Conservation (phyloP, 1,284 basidiomycete genomes). For the Boletus smithii region DNA sequence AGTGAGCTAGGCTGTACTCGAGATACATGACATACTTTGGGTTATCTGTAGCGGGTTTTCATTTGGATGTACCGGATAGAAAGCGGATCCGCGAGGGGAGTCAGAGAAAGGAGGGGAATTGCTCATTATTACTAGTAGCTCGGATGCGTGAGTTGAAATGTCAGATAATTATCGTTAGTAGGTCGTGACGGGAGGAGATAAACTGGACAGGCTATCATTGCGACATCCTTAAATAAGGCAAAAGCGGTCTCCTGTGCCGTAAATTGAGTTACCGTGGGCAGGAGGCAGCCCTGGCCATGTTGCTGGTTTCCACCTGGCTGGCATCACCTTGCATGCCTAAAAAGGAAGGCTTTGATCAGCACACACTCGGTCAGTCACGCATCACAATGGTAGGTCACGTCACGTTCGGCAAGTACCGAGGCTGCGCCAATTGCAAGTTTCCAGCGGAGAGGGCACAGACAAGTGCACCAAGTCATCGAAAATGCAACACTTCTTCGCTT, state of each 20-base stretch:
- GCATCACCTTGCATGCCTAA: slow-evolving; percentile 18
- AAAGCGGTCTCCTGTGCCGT: slow-evolving; percentile 16
- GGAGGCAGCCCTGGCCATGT: no score
- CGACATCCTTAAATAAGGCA: slow-evolving; percentile 16
- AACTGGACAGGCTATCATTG: not conserved
- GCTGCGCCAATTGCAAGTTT: slow-evolving; percentile 18
- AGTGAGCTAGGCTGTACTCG: not conserved
- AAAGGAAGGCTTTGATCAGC: slow-evolving; percentile 24
- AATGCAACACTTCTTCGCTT: slow-evolving; percentile 29
- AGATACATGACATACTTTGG: slow-evolving; percentile 10
- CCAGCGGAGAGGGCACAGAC: slow-evolving; percentile 19
- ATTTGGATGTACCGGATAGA: slow-evolving; percentile 1
- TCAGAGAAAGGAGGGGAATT: slow-evolving; percentile 16
- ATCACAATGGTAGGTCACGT: slow-evolving; percentile 13
- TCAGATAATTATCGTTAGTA: slow-evolving; percentile 6
- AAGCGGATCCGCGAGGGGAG: slow-evolving; percentile 19
- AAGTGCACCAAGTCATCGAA: slow-evolving; percentile 22
- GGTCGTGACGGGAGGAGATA: slow-evolving; percentile 4
- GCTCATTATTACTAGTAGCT: slow-evolving; percentile 20
- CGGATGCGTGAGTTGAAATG: slow-evolving; percentile 1
- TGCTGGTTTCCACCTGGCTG: no score
- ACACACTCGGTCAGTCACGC: slow-evolving; percentile 17
- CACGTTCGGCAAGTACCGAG: slow-evolving; percentile 29
- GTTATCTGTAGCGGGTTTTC: not conserved
- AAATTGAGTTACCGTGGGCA: slow-evolving; percentile 2